Evolutionary conservation across 1,284 basidiomycete genomes (phyloP), one percentile per base, ranked within the genome.

Genomic region (Inonotus hispidus): DNA sequence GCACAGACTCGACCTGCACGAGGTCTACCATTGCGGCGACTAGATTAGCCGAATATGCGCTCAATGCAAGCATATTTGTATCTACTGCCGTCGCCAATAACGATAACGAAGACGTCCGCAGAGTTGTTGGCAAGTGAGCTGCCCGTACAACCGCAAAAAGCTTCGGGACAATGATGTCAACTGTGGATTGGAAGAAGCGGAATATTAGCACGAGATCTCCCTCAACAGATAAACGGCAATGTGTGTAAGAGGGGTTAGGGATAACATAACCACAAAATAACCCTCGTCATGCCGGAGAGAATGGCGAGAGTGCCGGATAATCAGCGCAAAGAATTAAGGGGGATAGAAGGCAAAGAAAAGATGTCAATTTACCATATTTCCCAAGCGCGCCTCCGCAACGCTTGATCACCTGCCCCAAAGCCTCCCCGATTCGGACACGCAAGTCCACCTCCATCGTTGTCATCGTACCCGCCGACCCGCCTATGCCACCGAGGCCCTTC

Each of bases 351-450:
- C 11, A 6, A n/a, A 43, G 52, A n/a, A 57, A 41, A 43, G 59
- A 52, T 29, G 43, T 35, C 23, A 35, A 19, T 2, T 49, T 4
- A 76, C 93, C 82, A 70, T 92, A 86, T 8, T 79, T 70, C 3
- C 84, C 78, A 29, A 97, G 75, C 0, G 88, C 80, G 39, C 84
- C 82, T 7, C 90, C 93, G 59, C 85, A 88, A 41, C 86, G 77
- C 65, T 85, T 80, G 27, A 98, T 85, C 0, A 95, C 87, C 64
- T 89, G 84, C 3, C 84, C 84, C 11, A 98, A 74, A 1, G 93
- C 93, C 73, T 98, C 96, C 3, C 94, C 96, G 2, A 98, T 76
- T 11, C 95, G 79, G n/a, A 93, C 78, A 19, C 87, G 78, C 62
- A 81, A 78, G 70, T 98, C 93, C 38, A 98, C 74, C 64, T 93